Percentiles rank a stretch among this genome's conserved stretches.
Conservation (phyloP, 192 early-diverging fungal species). For the Kickxella alabastrina region DNA sequence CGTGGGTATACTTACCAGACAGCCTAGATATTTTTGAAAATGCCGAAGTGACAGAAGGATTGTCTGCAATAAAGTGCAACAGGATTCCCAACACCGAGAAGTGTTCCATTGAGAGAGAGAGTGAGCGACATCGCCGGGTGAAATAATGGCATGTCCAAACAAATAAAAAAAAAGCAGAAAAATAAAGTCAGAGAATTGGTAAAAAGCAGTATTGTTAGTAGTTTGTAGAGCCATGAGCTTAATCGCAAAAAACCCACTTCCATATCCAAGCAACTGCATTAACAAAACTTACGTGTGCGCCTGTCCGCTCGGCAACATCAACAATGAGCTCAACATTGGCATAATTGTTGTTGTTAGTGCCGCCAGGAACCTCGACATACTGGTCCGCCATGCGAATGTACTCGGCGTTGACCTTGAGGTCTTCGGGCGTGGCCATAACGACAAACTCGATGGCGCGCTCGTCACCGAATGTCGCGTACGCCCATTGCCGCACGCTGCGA, state of each 20-base stretch:
- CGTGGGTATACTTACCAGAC: constrained; percentile 41
- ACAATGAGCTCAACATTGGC: constrained; percentile 98
- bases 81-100: too few species aligned
- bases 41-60: neutral
- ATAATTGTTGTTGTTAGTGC: constrained; percentile 98
- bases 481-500: constrained; percentile 95
- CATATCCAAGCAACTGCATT: too few species aligned
- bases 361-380: constrained; percentile 97
- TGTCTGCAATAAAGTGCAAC: too few species aligned
- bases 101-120: too few species aligned
- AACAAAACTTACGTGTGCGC: constrained; percentile 63
- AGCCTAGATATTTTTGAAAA: constrained; percentile 21
- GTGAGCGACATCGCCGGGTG: too few species aligned
- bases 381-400: constrained; percentile 99
- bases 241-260: too few species aligned
- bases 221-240: too few species aligned
- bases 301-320: constrained; percentile 93
- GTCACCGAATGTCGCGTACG: constrained; percentile 96
- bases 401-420: constrained; percentile 96
- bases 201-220: too few species aligned
- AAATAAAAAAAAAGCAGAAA: too few species aligned
- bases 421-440: constrained; percentile 97
- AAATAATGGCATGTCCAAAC: too few species aligned
- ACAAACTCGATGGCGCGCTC: constrained; percentile 94
- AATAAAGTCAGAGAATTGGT: too few species aligned